phyloP scores from a whole-genome alignment of 176 grass and related monocot species.

The Phoenix dactylifera region DNA sequence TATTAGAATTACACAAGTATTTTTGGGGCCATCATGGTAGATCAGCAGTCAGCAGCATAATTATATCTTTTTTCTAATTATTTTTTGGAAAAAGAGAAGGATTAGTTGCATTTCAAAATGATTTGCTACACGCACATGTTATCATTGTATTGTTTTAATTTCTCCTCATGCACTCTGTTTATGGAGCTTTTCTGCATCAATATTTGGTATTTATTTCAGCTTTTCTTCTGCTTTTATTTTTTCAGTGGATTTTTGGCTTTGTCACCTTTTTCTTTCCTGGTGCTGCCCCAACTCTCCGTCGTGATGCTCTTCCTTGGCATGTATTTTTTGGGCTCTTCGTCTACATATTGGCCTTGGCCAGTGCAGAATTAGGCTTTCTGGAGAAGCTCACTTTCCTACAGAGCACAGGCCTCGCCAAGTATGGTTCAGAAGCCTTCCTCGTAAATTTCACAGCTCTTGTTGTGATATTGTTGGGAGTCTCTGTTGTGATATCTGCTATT shows the following conservation, averaged over 20 bases:
- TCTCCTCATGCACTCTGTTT: no score
- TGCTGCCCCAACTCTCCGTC: constrained; percentile 32
- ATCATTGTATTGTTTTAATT: no score
- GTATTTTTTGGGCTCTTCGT: constrained; percentile 76
- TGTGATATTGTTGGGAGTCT: constrained; percentile 55
- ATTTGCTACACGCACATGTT: no score
- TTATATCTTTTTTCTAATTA: no score
- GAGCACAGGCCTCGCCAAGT: constrained; percentile 58
- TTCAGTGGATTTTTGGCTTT: constrained; percentile 82
- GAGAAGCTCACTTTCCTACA: constrained; percentile 94
- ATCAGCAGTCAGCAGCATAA: no score
- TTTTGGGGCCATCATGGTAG: no score
- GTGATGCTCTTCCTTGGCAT: constrained; percentile 73
- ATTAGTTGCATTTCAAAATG: no score
- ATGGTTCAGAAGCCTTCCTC: constrained; percentile 61
- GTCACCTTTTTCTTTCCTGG: constrained; percentile 67
- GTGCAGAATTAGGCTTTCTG: constrained; percentile 64
- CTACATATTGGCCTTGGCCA: constrained; percentile 71
- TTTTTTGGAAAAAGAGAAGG: no score
- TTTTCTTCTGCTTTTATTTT: constrained; percentile 5
- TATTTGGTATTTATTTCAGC: not conserved
- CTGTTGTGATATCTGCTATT: constrained; percentile 15
- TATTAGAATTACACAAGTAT: no score
- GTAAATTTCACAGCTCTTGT: constrained; percentile 74
- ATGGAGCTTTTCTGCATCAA: no score